Evolutionary conservation across 75 land plant genomes (phyloP), one percentile per base, ranked within the genome.

Genomic region (Adiantum capillusveneris): DNA sequence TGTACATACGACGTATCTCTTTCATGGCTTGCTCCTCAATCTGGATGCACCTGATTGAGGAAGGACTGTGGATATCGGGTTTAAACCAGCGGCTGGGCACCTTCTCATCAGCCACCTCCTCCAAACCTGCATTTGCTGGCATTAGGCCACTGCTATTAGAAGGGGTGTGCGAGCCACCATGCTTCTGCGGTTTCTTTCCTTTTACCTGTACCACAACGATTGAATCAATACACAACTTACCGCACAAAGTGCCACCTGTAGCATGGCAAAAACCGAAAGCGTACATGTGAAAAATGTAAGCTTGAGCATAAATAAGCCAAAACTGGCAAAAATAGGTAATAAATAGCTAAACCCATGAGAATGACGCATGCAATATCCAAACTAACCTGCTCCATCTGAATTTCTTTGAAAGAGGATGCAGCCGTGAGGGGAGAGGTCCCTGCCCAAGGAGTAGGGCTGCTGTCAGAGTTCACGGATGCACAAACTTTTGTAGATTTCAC

Each of bases 1-100:
- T 90, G 82, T 94, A 94, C 42, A 84, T 70, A 37, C 91, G 91
- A 53, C 81, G 95, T 42, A 94, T 65, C 42, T 94, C 98, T 61
- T 94, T 94, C 64, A 94, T 94, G 36, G 98, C 98, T 70, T 54
- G 78, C 56, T 90, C 98, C 64, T 94, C 98, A n/a, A 89, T 94
- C 65, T 94, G 98, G 57, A 94, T 94, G 14, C 83, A 84, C 46
- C 96, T 90, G 31, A 94, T 63, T 20, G 96, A 76, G 12, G 98
- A 94, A 11, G 98, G 85, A 34, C 79, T 60, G 5, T 77, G 78
- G 25, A 42, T 60, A 14, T 94, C 98, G 26, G 98, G 98, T 65
- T 82, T 89, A 73, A 73, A 94, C 98, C 98, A 94, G 48, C 96
- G 77, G 59, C 65, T 88, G 16, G 80, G 68, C 6, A 31, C 24